A percentile compares a stretch with the other conserved stretches of the same genome.
These are phyloP conservation scores for Marchantia paleacea DNA, from an alignment of 225 moss, liverwort and hornwort genomes.

Conservation along the genomic window DNA sequence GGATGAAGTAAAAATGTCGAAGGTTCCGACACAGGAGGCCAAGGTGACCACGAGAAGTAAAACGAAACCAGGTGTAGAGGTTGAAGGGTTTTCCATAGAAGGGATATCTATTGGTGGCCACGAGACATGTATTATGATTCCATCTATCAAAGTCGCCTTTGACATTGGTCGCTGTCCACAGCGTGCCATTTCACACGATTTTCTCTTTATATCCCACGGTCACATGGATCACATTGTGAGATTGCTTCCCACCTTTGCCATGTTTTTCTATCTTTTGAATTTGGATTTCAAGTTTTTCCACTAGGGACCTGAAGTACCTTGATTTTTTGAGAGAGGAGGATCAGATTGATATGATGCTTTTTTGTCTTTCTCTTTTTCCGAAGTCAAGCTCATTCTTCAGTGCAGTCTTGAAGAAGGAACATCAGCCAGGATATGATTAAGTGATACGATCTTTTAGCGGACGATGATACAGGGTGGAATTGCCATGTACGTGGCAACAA, in stretches of 20 bases:
- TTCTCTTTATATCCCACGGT: conserved; percentile 81
- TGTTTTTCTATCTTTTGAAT: background rate
- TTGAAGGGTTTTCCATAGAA: conserved; percentile 83
- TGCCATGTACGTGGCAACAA: conserved; percentile 87
- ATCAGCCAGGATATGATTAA: background rate
- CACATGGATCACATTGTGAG: conserved; percentile 99
- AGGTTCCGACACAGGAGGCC: conserved; percentile 8
- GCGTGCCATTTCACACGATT: conserved; percentile 81
- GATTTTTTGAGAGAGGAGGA: too few species aligned
- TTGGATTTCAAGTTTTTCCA: background rate
- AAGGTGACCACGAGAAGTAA: conserved; percentile 8
- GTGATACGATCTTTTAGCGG: too few species aligned
- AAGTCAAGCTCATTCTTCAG: too few species aligned
- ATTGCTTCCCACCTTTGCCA: background rate
- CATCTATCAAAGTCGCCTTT: conserved; percentile 77
- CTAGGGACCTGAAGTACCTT: background rate
- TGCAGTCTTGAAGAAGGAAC: too few species aligned
- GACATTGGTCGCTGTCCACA: conserved; percentile 94
- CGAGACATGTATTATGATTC: conserved; percentile 96
- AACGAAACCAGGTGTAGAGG: conserved; percentile 39
- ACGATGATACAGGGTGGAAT: conserved; percentile 56
- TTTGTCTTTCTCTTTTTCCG: background rate
- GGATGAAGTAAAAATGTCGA: conserved; percentile 26
- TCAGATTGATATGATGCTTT: background rate
- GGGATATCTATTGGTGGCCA: conserved; percentile 97